Evolutionary conservation across 305 asterid genomes (phyloP).

Genomic region (Fraxinus nigra): DNA sequence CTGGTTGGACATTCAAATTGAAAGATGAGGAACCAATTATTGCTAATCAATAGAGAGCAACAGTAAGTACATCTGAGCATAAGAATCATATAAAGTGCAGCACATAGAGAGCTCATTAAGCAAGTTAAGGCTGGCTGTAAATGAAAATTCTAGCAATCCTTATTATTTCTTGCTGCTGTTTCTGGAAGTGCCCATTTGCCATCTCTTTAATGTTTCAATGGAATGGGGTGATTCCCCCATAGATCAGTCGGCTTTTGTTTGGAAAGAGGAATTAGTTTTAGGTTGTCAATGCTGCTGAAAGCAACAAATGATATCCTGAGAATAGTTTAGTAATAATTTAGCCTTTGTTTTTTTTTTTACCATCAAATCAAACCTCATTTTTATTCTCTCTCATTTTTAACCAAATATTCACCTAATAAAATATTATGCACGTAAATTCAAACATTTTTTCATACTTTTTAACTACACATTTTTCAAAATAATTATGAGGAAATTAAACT

Average conservation of each 20-base stretch:
- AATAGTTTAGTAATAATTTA: not conserved
- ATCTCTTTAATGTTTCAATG: not conserved
- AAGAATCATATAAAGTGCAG: conserved; percentile 38
- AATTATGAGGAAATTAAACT: too few relatives aligned
- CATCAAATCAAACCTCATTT: too few relatives aligned
- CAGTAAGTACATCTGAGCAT: conserved; percentile 16
- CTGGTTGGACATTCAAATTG: conserved; percentile 72
- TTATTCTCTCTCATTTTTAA: too few relatives aligned
- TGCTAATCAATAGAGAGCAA: not conserved
- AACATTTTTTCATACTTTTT: too few relatives aligned
- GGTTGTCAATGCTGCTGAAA: not conserved
- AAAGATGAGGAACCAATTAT: conserved; percentile 26
- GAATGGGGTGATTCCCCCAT: not conserved
- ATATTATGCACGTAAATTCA: too few relatives aligned
- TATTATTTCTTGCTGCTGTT: not conserved
- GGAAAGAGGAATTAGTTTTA: not conserved
- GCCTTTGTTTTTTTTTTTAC: too few relatives aligned
- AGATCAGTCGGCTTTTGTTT: not conserved
- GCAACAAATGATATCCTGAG: not conserved
- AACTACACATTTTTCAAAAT: too few relatives aligned
- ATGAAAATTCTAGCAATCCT: not conserved
- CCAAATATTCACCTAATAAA: too few relatives aligned
- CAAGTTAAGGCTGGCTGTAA: not conserved
- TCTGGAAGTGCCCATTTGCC: not conserved
- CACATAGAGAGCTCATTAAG: conserved; percentile 32